Conservation (phyloP, 2,329 filamentous ascomycete genomes). For the Endoconidiophora laricicola region DNA sequence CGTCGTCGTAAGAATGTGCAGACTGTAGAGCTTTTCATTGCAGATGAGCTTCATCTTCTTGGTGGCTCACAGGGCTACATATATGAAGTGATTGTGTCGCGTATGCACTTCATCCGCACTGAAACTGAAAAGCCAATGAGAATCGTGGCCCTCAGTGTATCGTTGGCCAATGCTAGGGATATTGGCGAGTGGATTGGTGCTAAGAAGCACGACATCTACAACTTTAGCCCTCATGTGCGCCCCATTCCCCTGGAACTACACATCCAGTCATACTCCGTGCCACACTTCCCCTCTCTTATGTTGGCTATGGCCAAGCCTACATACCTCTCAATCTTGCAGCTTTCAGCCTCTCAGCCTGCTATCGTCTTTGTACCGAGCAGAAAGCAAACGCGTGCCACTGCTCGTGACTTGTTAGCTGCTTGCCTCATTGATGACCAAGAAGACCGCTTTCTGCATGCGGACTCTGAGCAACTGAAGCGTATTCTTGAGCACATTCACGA, state of each 20-base stretch:
- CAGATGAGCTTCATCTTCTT: slow-evolving; percentile 87
- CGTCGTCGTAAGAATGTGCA: slow-evolving; percentile 92
- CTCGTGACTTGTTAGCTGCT: slow-evolving; percentile 72
- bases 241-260: slow-evolving; percentile 83
- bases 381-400: slow-evolving; percentile 80
- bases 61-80: slow-evolving; percentile 74
- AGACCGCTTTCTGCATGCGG: slow-evolving; percentile 79
- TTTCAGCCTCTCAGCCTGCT: slow-evolving; percentile 76
- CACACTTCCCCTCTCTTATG: slow-evolving; percentile 96
- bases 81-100: slow-evolving; percentile 93
- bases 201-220: slow-evolving; percentile 95
- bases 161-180: slow-evolving; percentile 81
- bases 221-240: slow-evolving; percentile 86
- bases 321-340: slow-evolving; percentile 73
- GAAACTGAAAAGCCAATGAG: slow-evolving; percentile 74
- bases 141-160: slow-evolving; percentile 79
- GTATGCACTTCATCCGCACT: slow-evolving; percentile 89
- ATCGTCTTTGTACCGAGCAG: slow-evolving; percentile 84
- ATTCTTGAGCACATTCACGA: slow-evolving; percentile 74
- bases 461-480: slow-evolving; percentile 64
- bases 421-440: slow-evolving; percentile 82
- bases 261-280: slow-evolving; percentile 87
- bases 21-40: slow-evolving; percentile 76
- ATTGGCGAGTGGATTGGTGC: slow-evolving; percentile 97
- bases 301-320: slow-evolving; percentile 93